Base-by-base conservation (phyloP, 2,329 filamentous ascomycete genomes). In the Westerdykella sp. region DNA sequence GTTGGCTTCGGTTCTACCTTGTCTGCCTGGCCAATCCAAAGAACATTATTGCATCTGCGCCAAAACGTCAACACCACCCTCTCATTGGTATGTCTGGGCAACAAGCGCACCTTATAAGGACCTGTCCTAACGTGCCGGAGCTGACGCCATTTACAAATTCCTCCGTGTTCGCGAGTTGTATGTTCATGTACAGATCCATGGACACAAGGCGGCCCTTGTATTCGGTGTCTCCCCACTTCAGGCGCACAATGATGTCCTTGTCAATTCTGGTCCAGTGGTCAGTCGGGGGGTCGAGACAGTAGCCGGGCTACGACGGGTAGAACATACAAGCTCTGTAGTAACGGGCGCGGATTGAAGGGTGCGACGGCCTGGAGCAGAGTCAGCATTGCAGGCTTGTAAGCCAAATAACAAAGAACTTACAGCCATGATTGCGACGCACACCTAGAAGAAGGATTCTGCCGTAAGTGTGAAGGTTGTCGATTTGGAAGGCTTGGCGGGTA, bases 141-240 rank as follows among this genome's bases (percentile, higher is more conserved):
- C 81, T 83, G 77, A 94, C 86, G 56, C 87, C 84, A 65, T 89
- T 82, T 62, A 95, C 86, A 71, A 84, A 96, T 70, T 98, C 93
- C 71, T 95, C 87, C 40, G 91, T 90, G 59, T 85, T 84, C 54
- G 83, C 82, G 51, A 98, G 79, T 73, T 97, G 89, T 52, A 98
- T 83, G 74, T 98, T 98, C 91, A 98, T 97, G 76, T 98, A 98
- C 65, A 86, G 89, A 73, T 98, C 93, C 63, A 95, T 87, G 59
- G 85, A 91, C 63, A 95, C 86, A 50, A 98, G 80, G 54, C 81
- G 80, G 66, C 93, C 93, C 69, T 91, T 94, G 79, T 98, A 98
- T 70, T 98, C 93, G 47, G 88, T 93, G 70, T 96, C 84, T 58
- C 88, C 89, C 93, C 93, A 98, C 79, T 98, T 98, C 53, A 98